Evolutionary conservation across 2,329 filamentous ascomycete species (phyloP).

Genomic region (Fusarium sp.): DNA sequence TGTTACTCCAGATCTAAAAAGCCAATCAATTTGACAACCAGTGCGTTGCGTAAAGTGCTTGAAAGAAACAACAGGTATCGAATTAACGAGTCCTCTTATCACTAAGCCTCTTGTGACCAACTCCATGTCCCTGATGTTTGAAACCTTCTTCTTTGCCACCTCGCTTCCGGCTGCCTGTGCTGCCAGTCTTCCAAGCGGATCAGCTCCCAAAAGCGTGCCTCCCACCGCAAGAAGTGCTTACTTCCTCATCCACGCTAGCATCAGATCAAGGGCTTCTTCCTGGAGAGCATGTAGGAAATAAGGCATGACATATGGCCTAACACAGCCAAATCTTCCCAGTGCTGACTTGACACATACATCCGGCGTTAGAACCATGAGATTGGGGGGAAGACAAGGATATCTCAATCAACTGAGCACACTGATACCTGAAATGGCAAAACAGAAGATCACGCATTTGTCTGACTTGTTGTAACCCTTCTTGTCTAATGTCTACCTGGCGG

Average conservation of each 20-base stretch:
- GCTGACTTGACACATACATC: constrained; percentile 5
- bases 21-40: not conserved
- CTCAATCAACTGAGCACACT: not conserved
- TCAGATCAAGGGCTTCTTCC: not conserved
- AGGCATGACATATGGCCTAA: not conserved
- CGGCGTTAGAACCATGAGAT: not conserved
- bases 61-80: not conserved
- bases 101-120: not conserved
- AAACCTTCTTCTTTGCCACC: not conserved
- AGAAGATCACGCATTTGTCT: not conserved
- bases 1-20: not conserved
- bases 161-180: not conserved
- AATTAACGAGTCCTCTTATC: not conserved
- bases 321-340: constrained; percentile 4
- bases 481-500: not conserved
- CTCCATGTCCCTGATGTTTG: not conserved
- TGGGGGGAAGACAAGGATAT: not conserved
- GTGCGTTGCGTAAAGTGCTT: not conserved
- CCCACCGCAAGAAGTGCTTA: not conserved
- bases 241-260: not conserved
- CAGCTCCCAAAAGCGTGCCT: not conserved
- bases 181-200: not conserved
- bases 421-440: not conserved
- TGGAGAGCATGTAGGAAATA: constrained; percentile 3
- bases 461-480: not conserved